Conservation (phyloP, 116 monocot species). For the Papilionanthe hybrid region DNA sequence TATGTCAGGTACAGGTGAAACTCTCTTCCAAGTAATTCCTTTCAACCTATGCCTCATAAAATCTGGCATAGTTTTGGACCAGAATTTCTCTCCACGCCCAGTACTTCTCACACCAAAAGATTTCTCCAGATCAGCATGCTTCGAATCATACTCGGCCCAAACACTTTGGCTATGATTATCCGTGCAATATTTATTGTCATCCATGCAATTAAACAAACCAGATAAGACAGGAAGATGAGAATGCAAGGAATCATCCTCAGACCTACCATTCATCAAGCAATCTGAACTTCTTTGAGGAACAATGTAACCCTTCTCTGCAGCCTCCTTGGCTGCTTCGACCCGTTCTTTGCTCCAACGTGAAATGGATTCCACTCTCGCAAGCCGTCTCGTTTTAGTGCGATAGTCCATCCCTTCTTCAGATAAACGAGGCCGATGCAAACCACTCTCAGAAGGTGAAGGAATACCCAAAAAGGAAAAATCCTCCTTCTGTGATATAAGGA, state of each 20-base stretch:
- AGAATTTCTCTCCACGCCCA: constrained; percentile 34
- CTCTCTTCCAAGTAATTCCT: constrained; percentile 37
- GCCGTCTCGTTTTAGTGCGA: constrained; percentile 72
- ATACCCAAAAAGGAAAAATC: constrained; percentile 96
- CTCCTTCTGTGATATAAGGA: constrained; percentile 77
- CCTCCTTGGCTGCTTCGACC: constrained; percentile 52
- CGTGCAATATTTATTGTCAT: constrained; percentile 55
- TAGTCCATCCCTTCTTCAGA: constrained; percentile 94
- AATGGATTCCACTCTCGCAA: constrained; percentile 63
- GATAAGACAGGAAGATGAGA: constrained; percentile 25
- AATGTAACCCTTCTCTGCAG: constrained; percentile 71
- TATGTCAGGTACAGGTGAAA: constrained; percentile 31
- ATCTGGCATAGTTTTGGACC: constrained; percentile 37
- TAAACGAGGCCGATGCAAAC: constrained; percentile 24
- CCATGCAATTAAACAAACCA: constrained; percentile 45
- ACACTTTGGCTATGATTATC: constrained; percentile 61
- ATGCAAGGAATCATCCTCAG: constrained; percentile 16
- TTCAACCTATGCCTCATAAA: constrained; percentile 41
- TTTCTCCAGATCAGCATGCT: constrained; percentile 82
- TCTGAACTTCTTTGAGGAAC: constrained; percentile 42
- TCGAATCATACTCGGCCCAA: constrained; percentile 52
- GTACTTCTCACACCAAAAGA: constrained; percentile 63
- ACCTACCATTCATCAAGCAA: constrained; percentile 12
- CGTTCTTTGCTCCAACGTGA: constrained; percentile 42
- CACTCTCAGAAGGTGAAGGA: constrained; percentile 56